Evolutionary conservation across 2,329 filamentous ascomycete species (phyloP), one percentile per base, ranked within the genome.

Genomic region (Verticillium longisporum): DNA sequence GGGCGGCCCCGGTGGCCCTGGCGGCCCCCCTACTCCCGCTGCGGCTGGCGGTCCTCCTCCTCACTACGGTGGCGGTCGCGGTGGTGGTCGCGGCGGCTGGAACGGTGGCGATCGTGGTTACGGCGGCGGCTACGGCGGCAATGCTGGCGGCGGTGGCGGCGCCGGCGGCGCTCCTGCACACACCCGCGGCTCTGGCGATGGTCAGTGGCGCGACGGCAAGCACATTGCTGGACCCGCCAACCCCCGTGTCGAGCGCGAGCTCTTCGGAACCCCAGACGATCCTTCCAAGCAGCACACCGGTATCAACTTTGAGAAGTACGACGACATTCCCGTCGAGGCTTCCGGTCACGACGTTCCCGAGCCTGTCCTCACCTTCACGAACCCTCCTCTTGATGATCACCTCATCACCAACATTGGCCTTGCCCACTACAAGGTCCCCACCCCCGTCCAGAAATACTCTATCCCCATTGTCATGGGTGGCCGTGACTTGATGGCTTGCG

Each of bases 231-330:
- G 95, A 62, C 92, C 93, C 65, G 77, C 88, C 69, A 98, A 98
- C 81, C 84, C 88, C 66, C 92, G 94, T 69, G 68, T 96, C 56
- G 95, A 99, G 85, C 93, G 93, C 70, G 95, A 99, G 74, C 89
- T 99, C 59, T 99, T 97, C 75, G 95, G 95, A 72, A 82, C 89
- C 58, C 81, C 88, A 69, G 94, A 98, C 76, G 95, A 98, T 73
- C 92, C 94, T 65, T 87, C 89, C 68, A 98, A 97, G 84, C 91
- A 97, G 77, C 91, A 96, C 72, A 97, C 92, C 37, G 95, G 95
- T 78, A 98, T 99, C 89, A 99, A 99, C 86, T 99, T 99, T 75
- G 89, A 97, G 82, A 99, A 99, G 84, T 99, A 99, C 79, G 95
- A 99, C 73, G 95, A 99, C 77, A 99, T 99, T 68, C 95, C 95